Percentiles rank a stretch among this genome's conserved stretches.
These are phyloP conservation scores for Fagopyrum homotropicum DNA, from an alignment of 148 eudicot species.

Conservation along the genomic window DNA sequence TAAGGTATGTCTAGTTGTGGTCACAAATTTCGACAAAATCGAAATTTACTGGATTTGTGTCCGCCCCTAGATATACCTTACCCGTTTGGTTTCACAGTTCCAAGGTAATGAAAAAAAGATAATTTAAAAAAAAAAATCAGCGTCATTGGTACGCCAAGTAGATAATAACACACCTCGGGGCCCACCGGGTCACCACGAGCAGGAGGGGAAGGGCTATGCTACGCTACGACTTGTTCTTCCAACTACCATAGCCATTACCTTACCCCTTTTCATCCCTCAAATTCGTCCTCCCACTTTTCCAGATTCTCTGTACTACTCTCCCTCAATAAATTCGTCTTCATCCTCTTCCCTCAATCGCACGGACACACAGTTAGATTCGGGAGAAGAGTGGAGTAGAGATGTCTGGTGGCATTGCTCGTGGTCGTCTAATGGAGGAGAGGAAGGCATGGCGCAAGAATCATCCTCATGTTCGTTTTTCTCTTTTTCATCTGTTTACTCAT, in stretches of 20 bases:
- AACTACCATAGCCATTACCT: background rate
- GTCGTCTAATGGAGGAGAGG: conserved; percentile 77
- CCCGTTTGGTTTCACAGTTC: too few relatives aligned
- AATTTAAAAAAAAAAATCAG: background rate
- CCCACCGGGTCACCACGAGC: background rate
- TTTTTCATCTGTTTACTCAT: background rate
- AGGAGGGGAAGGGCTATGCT: background rate
- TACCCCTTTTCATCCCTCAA: background rate
- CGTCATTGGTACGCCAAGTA: conserved; percentile 5
- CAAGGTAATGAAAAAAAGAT: background rate
- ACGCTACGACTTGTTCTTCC: conserved; percentile 1
- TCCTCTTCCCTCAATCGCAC: background rate
- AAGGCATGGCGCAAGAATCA: conserved; percentile 87
- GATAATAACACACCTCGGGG: background rate
- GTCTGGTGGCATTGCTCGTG: conserved; percentile 78
- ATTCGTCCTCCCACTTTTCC: background rate
- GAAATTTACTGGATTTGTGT: too few relatives aligned
- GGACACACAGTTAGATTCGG: background rate
- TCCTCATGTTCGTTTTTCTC: conserved; percentile 48
- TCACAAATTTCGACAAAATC: too few relatives aligned
- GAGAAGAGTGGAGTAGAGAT: conserved; percentile 18
- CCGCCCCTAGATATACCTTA: too few relatives aligned
- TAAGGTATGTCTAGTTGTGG: too few relatives aligned
- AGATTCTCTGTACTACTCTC: background rate
- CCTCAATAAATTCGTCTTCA: conserved; percentile 2